Conservation (phyloP, 192 early-diverging fungal genomes). For the Coemansia sp. region DNA sequence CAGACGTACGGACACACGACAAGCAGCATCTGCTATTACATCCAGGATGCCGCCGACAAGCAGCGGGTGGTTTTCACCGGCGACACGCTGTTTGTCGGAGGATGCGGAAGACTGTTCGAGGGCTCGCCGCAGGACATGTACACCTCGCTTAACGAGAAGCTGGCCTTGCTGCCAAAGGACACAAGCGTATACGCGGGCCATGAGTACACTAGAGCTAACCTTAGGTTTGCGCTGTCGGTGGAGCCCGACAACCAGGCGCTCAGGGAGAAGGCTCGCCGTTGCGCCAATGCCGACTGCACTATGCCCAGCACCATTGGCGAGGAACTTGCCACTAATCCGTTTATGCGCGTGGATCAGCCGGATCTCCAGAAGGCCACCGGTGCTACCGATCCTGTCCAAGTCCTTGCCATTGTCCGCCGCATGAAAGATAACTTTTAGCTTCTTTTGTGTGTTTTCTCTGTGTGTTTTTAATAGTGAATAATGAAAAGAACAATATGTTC, state of each 20-base stretch:
- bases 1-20: slow-evolving; percentile 87
- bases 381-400: slow-evolving; percentile 66
- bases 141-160: slow-evolving; percentile 65
- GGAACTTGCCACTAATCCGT: slow-evolving; percentile 84
- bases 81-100: slow-evolving; percentile 79
- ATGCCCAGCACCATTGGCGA: slow-evolving; percentile 91
- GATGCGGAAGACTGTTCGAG: slow-evolving; percentile 94
- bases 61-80: slow-evolving; percentile 87
- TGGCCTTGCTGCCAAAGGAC: slow-evolving; percentile 71
- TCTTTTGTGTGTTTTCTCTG: no score
- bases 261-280: slow-evolving; percentile 65
- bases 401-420: slow-evolving; percentile 75
- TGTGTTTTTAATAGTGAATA: no score
- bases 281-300: slow-evolving; percentile 52
- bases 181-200: slow-evolving; percentile 92
- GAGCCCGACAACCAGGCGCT: slow-evolving; percentile 79
- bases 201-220: slow-evolving; percentile 82
- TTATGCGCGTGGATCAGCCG: slow-evolving; percentile 77
- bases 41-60: slow-evolving; percentile 57
- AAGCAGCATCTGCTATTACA: slow-evolving; percentile 82
- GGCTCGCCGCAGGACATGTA: slow-evolving; percentile 85
- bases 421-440: slow-evolving; percentile 72
- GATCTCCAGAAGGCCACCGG: slow-evolving; percentile 60
- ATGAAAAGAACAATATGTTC: no score
- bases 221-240: slow-evolving; percentile 73